These are phyloP conservation scores for Rutstroemia sp. DNA, from an alignment of 2,329 filamentous ascomycete genomes.

Conservation along the genomic window DNA sequence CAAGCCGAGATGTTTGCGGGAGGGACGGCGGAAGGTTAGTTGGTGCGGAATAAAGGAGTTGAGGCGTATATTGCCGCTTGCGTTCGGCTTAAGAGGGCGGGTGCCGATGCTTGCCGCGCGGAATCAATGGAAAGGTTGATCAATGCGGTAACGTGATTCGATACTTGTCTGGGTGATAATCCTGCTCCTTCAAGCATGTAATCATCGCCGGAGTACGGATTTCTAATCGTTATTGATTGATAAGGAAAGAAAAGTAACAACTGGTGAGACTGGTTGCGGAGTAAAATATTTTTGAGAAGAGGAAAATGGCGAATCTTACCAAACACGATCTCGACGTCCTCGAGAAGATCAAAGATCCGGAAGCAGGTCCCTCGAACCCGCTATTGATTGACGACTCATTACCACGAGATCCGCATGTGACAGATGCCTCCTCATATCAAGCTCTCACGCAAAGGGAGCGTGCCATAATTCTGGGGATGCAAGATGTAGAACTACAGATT, in stretches of 20 bases:
- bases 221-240: too few relatives aligned
- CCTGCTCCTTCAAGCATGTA: background rate
- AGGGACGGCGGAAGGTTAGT: too few relatives aligned
- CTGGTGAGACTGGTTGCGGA: too few relatives aligned
- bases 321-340: conserved; percentile 54
- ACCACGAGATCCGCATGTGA: conserved; percentile 49
- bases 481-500: conserved; percentile 44
- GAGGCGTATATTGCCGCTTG: too few relatives aligned
- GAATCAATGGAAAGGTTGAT: background rate
- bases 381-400: conserved; percentile 45
- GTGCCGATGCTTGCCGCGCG: background rate
- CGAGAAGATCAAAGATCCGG: conserved; percentile 60
- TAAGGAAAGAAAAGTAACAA: background rate
- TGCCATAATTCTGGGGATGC: conserved; percentile 46
- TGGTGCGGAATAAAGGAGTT: too few relatives aligned
- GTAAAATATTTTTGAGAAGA: too few relatives aligned
- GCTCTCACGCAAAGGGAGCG: conserved; percentile 43
- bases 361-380: conserved; percentile 48
- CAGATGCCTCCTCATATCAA: conserved; percentile 43
- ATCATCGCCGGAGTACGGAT: background rate
- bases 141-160: background rate
- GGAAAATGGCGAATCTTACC: conserved; percentile 40
- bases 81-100: background rate
- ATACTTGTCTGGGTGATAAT: background rate
- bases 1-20: too few relatives aligned